Percentiles rank a stretch among this genome's conserved stretches.
Conservation (phyloP, 768 basidiomycete species). For the Pluteus cervinus region DNA sequence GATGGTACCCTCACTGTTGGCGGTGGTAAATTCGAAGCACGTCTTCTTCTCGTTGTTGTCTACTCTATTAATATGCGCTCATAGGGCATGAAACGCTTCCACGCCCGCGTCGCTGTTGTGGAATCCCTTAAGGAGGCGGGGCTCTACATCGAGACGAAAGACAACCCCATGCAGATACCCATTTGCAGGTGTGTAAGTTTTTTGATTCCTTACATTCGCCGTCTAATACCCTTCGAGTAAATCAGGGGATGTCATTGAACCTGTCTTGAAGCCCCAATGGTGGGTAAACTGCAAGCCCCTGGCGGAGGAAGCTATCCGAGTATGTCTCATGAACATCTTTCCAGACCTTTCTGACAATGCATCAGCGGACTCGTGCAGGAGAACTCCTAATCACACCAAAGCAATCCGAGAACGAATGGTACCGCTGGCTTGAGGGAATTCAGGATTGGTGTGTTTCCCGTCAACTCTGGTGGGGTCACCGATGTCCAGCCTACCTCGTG, state of each 20-base stretch:
- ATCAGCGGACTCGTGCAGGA: conserved; percentile 80
- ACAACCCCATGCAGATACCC: conserved; percentile 97
- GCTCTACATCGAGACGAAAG: conserved; percentile 84
- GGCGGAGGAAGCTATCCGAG: conserved; percentile 86
- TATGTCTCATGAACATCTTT: conserved; percentile 20
- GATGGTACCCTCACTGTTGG: conserved; percentile 94
- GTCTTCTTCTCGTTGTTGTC: conserved; percentile 10
- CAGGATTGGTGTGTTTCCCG: conserved; percentile 99
- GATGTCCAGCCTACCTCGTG: conserved; percentile 92
- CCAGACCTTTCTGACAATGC: not conserved
- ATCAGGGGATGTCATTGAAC: conserved; percentile 95
- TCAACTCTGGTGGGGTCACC: conserved; percentile 99
- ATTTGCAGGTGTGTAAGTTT: conserved; percentile 64
- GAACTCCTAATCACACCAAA: conserved; percentile 82
- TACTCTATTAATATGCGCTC: conserved; percentile 17
- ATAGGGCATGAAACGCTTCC: conserved; percentile 95
- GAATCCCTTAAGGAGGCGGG: conserved; percentile 80
- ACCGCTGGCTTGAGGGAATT: conserved; percentile 89
- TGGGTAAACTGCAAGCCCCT: conserved; percentile 93
- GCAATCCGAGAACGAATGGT: conserved; percentile 90
- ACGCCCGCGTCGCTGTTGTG: conserved; percentile 79
- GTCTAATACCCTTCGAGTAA: conserved; percentile 45
- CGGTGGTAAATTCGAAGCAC: conserved; percentile 73
- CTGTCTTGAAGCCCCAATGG: conserved; percentile 96
- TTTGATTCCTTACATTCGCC: not conserved